Evolutionary conservation across 495 filamentous ascomycete species (phyloP), one percentile per base, ranked within the genome.

Genomic region (Lineolata rhizophorae): DNA sequence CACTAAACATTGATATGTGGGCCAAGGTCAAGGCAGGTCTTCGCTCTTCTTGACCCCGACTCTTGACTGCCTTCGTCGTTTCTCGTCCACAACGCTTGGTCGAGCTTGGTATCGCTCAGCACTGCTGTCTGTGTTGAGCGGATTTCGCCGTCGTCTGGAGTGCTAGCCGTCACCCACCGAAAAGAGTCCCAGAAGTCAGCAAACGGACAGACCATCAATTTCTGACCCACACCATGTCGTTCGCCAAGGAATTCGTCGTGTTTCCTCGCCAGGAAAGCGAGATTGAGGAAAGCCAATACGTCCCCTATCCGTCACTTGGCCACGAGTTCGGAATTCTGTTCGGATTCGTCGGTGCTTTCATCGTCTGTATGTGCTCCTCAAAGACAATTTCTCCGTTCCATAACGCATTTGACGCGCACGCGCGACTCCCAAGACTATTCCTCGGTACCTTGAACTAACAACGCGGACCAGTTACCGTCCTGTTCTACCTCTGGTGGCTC

Each of bases 371-470:
- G 28, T 30, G 8, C 14, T 8, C 8, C 48, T n/a, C n/a, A n/a
- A n/a, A n/a, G n/a, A n/a, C 36, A 30, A 33, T 36, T 40, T 36
- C 34, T 35, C 36, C 29, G 22, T 26, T 26, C 22, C 8, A 26
- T 26, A 8, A 12, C 8, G 22, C 22, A 8, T 8, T 12, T 26
- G 8, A 8, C 22, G 8, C 8, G 22, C 22, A 8, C 12, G 8
- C 22, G 12, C 12, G 8, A 12, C 8, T 8, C 8, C 22, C 22
- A 26, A 12, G 22, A 12, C 8, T 26, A 12, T 26, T 26, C 22
- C 8, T 17, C 17, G 28, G 6, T 17, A 16, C 8, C 17, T 16
- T 30, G n/a, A n/a, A n/a, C n/a, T n/a, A n/a, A n/a, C n/a, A n/a
- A n/a, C 15, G 8, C 28, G 6, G 9, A 17, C 10, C 17, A 30